Base-by-base conservation (phyloP, 2,329 filamentous ascomycete species). In the Spiromastix sp. region DNA sequence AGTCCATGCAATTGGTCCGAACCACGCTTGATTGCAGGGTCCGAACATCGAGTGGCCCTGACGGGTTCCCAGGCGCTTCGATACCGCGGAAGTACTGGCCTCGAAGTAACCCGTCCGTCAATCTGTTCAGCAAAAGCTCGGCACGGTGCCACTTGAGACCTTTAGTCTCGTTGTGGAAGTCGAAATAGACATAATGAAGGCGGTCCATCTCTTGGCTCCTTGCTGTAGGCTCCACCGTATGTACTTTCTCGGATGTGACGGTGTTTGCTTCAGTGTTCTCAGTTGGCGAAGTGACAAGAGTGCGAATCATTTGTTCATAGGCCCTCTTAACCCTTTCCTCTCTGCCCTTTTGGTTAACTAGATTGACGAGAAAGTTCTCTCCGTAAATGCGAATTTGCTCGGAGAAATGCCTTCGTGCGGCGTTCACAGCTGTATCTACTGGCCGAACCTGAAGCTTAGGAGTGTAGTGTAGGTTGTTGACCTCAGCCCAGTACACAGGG, bases 1-100 rank as follows among this genome's bases (percentile, higher is more conserved):
- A 98, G 61, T 98, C 91, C 91, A 98, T 98, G 65, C 91, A 98
- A 59, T 98, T 98, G 25, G 91, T 95, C 36, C 91, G 80, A 44
- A 98, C 87, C 11, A 96, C 87, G 42, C 84, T 86, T 1, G 78
- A 85, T 67, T 98, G 91, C 44, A 76, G 71, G 42, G 75, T 79
- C 44, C 86, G 79, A 21, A 85, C 75, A 49, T 96, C 89, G 9
- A 95, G 70, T 12, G 74, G 76, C 19, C 81, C 82, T 39, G 78
- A 70, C 32, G 68, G 57, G 47, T 76, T 74, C 28, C 77, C 82
- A 2, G 86, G 84, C 66, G 81, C 82, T 56, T 95, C 85, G 18
- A 89, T 77, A 24, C 85, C 89, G 42, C 86, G 81, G 71, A 96
- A 98, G 63, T 98, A 98, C 46, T 82, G 79, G 48, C 93, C 86